These are phyloP conservation scores for Termitomyces sp. DNA, from an alignment of 768 basidiomycete genomes.

Conservation along the genomic window DNA sequence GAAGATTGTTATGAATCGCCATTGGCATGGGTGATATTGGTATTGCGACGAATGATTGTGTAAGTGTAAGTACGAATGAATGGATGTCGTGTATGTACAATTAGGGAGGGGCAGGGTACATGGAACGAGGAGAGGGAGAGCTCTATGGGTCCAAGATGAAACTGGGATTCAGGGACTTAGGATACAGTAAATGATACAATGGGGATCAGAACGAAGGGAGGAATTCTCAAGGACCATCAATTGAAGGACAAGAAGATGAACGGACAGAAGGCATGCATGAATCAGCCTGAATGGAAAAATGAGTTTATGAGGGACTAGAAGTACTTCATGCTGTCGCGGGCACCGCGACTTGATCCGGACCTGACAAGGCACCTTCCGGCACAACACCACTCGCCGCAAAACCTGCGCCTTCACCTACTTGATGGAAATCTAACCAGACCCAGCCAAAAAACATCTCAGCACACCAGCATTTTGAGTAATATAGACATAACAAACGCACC, in stretches of 20 bases:
- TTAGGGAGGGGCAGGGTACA: not conserved
- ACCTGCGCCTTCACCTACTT: not conserved
- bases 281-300: not conserved
- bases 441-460: not conserved
- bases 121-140: not conserved
- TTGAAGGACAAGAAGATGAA: not conserved
- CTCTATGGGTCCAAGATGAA: not conserved
- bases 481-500: slow-evolving; percentile 46
- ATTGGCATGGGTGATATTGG: not conserved
- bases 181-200: not conserved
- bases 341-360: slow-evolving; percentile 36
- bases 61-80: not conserved
- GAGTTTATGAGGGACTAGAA: not conserved
- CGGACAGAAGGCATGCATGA: not conserved
- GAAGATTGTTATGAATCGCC: not conserved
- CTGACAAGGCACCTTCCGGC: slow-evolving; percentile 60
- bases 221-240: not conserved
- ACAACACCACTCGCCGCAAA: slow-evolving; percentile 39
- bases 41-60: not conserved
- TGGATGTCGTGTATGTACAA: not conserved
- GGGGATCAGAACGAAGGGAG: not conserved
- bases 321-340: slow-evolving; percentile 1
- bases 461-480: too few relatives aligned
- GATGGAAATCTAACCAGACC: not conserved
- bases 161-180: not conserved